These are phyloP conservation scores for Russula virescens DNA, from an alignment of 768 basidiomycete species.

Conservation along the genomic window DNA sequence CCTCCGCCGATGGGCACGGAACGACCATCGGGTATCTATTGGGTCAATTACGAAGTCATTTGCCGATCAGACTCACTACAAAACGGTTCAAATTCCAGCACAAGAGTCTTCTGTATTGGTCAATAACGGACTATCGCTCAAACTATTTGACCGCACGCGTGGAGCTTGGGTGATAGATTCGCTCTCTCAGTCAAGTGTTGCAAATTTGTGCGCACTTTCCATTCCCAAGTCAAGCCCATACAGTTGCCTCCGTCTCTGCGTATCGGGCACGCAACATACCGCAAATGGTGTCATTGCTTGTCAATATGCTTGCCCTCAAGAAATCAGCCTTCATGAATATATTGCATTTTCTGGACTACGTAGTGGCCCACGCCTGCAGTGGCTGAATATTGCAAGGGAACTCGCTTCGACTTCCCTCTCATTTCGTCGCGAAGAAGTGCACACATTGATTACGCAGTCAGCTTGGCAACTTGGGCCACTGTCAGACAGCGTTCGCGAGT, in stretches of 20 bases:
- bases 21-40: not conserved
- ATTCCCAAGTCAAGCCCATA: not conserved
- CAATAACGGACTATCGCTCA: constrained; percentile 14
- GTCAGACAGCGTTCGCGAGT: constrained; percentile 25
- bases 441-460: constrained; percentile 41
- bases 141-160: not conserved
- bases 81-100: not conserved
- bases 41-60: constrained; percentile 17
- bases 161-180: not conserved
- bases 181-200: not conserved
- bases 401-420: constrained; percentile 36
- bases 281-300: constrained; percentile 41
- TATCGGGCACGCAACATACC: constrained; percentile 21
- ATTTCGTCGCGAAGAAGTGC: constrained; percentile 38
- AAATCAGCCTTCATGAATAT: constrained; percentile 42
- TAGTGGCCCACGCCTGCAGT: constrained; percentile 41
- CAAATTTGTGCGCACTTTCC: not conserved
- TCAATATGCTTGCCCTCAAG: constrained; percentile 37
- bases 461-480: constrained; percentile 39
- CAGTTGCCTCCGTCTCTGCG: not conserved
- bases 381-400: constrained; percentile 47
- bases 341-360: constrained; percentile 42
- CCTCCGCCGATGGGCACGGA: not conserved
- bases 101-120: constrained; percentile 6
- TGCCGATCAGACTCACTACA: not conserved